Conservation (phyloP, 2,329 filamentous ascomycete species). For the Emergomyces pasteurianus region DNA sequence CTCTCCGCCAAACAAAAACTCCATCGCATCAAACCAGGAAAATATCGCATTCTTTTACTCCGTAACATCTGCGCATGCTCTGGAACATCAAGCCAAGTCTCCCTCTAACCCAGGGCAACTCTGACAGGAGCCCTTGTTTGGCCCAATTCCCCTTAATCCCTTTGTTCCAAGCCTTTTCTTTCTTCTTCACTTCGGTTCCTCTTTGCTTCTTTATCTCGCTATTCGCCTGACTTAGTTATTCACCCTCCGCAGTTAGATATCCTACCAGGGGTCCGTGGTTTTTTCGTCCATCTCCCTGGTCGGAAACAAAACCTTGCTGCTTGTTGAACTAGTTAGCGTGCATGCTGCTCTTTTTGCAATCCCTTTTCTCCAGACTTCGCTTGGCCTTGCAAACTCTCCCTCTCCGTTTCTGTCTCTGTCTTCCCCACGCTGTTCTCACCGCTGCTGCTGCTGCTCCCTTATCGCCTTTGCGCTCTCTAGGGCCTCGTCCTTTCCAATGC, state of each 20-base stretch:
- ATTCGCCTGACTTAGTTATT: too few species aligned
- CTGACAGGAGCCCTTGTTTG: not conserved
- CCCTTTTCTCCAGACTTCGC: not conserved
- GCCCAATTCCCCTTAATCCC: conserved; percentile 9
- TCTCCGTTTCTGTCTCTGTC: not conserved
- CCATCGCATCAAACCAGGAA: too few species aligned
- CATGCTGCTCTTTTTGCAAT: not conserved
- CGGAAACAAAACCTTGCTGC: not conserved
- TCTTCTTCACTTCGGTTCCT: conserved; percentile 1
- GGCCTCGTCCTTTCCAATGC: conserved; percentile 10
- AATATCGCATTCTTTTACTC: too few species aligned
- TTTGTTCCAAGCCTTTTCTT: conserved; percentile 8
- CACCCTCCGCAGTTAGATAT: not conserved
- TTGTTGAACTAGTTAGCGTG: not conserved
- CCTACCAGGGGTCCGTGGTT: not conserved
- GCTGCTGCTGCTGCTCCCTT: not conserved
- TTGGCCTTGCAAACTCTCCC: not conserved
- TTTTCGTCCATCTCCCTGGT: not conserved
- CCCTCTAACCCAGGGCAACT: not conserved
- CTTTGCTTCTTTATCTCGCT: conserved; percentile 1
- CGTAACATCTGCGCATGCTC: not conserved
- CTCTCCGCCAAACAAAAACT: too few species aligned
- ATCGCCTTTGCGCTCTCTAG: not conserved
- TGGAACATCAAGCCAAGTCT: not conserved
- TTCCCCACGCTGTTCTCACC: not conserved